phyloP scores from a whole-genome alignment of 148 eudicot species.

The Tetragonia tetragonoides region DNA sequence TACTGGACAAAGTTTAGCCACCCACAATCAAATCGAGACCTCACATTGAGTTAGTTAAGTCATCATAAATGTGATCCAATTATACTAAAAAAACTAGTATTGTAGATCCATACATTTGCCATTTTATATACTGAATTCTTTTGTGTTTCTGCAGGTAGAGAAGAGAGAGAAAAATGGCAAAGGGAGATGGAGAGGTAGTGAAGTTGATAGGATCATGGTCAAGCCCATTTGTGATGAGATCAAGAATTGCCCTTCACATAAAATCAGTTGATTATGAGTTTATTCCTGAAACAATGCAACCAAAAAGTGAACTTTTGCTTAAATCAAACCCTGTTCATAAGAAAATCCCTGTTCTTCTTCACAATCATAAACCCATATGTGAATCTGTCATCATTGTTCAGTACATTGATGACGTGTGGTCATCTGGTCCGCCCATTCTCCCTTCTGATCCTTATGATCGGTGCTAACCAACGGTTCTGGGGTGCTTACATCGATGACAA shows the following conservation, averaged over 20 bases:
- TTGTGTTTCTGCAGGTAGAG: too few species aligned
- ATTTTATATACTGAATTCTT: too few species aligned
- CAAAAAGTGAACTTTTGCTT: conserved; percentile 62
- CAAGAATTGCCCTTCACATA: conserved; percentile 43
- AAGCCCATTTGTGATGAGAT: conserved; percentile 52
- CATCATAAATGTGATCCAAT: not conserved
- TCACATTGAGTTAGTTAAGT: too few species aligned
- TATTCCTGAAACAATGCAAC: conserved; percentile 27
- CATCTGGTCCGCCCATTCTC: conserved; percentile 44
- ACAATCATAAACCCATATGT: conserved; percentile 46
- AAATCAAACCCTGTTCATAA: conserved; percentile 68
- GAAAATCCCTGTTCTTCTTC: conserved; percentile 70
- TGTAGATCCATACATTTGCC: not conserved
- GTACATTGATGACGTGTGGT: conserved; percentile 62
- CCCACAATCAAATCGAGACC: too few species aligned
- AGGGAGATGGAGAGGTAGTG: conserved; percentile 32
- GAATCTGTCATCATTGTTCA: conserved; percentile 69
- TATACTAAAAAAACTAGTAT: not conserved
- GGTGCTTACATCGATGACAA: conserved; percentile 57
- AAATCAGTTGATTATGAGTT: conserved; percentile 51
- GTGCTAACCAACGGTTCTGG: conserved; percentile 70
- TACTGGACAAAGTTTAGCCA: too few species aligned
- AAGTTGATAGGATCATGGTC: conserved; percentile 44
- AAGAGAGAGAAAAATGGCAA: not conserved
- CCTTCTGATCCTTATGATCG: conserved; percentile 71